Evolutionary conservation across 495 filamentous ascomycete genomes (phyloP), one percentile per base, ranked within the genome.

Genomic region (Aspergillus coremiiformis): DNA sequence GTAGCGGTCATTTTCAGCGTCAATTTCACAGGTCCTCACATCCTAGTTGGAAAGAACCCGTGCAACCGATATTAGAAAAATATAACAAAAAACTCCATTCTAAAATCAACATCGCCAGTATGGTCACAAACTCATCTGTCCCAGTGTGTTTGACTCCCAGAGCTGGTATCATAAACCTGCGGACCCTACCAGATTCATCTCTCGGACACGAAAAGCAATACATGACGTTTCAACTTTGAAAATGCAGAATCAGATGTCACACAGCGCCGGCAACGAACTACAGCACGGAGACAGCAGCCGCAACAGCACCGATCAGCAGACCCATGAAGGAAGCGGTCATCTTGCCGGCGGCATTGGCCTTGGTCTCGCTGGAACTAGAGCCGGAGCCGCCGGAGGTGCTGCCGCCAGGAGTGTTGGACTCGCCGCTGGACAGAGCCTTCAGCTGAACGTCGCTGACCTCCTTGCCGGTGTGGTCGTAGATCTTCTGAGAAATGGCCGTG

Each of bases 381-480:
- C 43, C 47, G 22, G 44, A 51, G 47, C 21, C 49, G 24, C 14
- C 44, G 32, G 44, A 46, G 45, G 52, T 53, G 39, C 52, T 26
- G 27, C 51, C 32, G 39, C 51, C 53, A 3, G 85, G 83, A 12
- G 68, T 70, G 58, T 85, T 85, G 57, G 70, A 73, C 53, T 79
- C 57, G 39, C 76, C 80, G 26, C 70, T 63, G 5, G 66, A 51
- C 27, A 84, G 59, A 9, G 71, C 68, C 41, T 70, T 74, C 58
- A 87, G 80, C 5, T 72, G 67, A 24, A 90, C 60, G 20, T 66
- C 69, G 5, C 66, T 61, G 35, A 90, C 67, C 54, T 75, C 51
- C 23, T 63, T 63, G 52, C 84, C 83, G 35, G 73, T 73, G 57
- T 68, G 69, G 30, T 73, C 70, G 59, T 82, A 80, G 7, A 87